A percentile compares a stretch with the other conserved stretches of the same genome.
phyloP scores from a whole-genome alignment of 1,284 basidiomycete genomes.

The Golubevia pallescens region DNA sequence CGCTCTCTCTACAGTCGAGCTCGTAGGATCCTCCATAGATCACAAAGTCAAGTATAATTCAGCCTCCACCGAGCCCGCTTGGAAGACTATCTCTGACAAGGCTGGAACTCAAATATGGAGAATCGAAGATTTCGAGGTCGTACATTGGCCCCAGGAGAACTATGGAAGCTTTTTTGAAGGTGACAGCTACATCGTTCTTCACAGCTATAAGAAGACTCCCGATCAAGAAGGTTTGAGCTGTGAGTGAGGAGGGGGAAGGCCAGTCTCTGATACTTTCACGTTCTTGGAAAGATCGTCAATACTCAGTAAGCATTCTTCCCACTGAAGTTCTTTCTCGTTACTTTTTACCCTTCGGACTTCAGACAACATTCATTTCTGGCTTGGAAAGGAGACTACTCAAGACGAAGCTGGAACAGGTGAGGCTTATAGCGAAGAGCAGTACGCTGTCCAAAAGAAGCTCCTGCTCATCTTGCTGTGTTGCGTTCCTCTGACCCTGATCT shows the following conservation, averaged over 20 bases:
- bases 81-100: slow-evolving; percentile 68
- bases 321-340: not conserved
- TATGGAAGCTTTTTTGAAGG: slow-evolving; percentile 72
- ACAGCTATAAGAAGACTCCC: slow-evolving; percentile 65
- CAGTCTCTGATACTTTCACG: too few relatives aligned
- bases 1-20: too few relatives aligned
- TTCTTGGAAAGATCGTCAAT: not conserved
- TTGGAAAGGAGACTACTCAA: slow-evolving; percentile 71
- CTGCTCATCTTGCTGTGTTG: not conserved
- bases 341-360: slow-evolving; percentile 34
- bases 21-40: too few relatives aligned
- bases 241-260: too few relatives aligned
- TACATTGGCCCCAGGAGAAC: slow-evolving; percentile 69
- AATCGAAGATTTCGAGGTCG: slow-evolving; percentile 71
- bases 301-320: not conserved
- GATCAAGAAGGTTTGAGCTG: not conserved
- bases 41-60: too few relatives aligned
- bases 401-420: slow-evolving; percentile 72
- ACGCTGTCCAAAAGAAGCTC: not conserved
- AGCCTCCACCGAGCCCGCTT: slow-evolving; percentile 70
- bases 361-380: slow-evolving; percentile 74
- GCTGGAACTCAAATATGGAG: slow-evolving; percentile 70
- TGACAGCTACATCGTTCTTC: slow-evolving; percentile 73
- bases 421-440: not conserved
- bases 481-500: not conserved